Percentiles rank a stretch among this genome's conserved stretches.
Evolutionary conservation across 73 alveolate genomes (phyloP).

Genomic region (Paramecium octaurelia): DNA sequence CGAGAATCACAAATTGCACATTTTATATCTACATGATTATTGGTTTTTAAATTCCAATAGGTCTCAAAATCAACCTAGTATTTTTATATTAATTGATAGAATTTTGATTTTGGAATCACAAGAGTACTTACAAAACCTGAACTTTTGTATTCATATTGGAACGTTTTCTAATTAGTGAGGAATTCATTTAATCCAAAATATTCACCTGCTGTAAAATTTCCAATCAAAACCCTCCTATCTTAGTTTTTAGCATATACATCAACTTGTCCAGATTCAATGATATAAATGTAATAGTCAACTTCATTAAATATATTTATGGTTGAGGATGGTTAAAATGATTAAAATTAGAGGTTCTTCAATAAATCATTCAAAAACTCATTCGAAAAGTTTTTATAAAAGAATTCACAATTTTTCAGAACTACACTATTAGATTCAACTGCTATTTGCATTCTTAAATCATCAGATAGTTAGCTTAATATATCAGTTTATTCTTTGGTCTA

Average conservation of each 20-base stretch:
- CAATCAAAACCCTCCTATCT: neutral
- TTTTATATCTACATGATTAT: neutral
- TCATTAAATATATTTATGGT: neutral
- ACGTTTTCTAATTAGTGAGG: neutral
- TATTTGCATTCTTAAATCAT: neutral
- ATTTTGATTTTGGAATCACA: neutral
- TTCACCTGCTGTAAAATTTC: neutral
- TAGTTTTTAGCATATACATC: neutral
- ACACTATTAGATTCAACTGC: neutral
- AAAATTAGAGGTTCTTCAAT: neutral
- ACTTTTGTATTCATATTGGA: neutral
- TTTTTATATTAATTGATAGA: neutral
- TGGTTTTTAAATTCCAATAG: neutral
- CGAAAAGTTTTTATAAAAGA: neutral
- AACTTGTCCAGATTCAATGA: constrained; percentile 7
- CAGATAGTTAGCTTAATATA: neutral
- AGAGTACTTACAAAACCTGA: constrained; percentile 22
- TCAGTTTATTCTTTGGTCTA: constrained; percentile 22
- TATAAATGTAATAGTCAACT: neutral
- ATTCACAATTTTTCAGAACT: neutral
- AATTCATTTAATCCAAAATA: constrained; percentile 22
- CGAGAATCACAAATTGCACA: neutral
- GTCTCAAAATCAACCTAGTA: neutral
- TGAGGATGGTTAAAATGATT: neutral
- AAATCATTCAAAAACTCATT: neutral